Evolutionary conservation across 78 protist genomes (phyloP).

Genomic region (Emiliania huxleyi): DNA sequence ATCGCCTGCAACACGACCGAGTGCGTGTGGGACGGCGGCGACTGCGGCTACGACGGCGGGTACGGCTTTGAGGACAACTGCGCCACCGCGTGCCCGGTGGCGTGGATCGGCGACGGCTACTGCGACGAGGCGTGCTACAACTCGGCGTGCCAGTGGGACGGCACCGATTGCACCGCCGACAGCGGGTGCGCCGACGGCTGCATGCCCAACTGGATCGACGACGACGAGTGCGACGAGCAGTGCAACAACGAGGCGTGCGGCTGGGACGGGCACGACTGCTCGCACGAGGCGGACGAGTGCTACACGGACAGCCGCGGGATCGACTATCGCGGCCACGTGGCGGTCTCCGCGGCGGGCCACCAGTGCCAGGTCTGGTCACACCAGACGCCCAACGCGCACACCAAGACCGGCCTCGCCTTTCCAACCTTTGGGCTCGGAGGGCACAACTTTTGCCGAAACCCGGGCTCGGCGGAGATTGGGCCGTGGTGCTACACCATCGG

Average conservation of each 20-base stretch:
- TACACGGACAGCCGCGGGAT: not conserved
- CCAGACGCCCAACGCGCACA: not conserved
- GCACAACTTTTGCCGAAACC: constrained; percentile 47
- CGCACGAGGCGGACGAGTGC: not conserved
- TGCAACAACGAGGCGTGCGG: not conserved
- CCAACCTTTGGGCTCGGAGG: constrained; percentile 11
- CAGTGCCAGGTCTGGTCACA: constrained; percentile 10
- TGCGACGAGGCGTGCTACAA: constrained; percentile 3
- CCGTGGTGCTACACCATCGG: constrained; percentile 9
- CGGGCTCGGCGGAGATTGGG: not conserved
- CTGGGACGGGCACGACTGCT: constrained; percentile 1
- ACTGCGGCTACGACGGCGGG: not conserved
- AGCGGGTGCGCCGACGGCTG: no score
- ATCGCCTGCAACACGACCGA: not conserved
- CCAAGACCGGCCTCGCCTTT: no score
- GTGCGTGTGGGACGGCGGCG: not conserved
- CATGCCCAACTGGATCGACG: not conserved
- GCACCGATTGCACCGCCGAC: not conserved
- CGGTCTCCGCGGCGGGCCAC: not conserved
- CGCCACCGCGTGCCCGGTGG: not conserved
- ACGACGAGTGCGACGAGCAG: not conserved
- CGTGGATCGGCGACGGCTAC: constrained; percentile 3
- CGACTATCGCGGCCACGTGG: constrained; percentile 6
- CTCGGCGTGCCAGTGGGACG: not conserved
- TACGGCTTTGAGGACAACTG: not conserved